A percentile compares a stretch with the other conserved stretches of the same genome.
Evolutionary conservation across 306 rosid species (phyloP).

Genomic region (Gastrolobium villosum): DNA sequence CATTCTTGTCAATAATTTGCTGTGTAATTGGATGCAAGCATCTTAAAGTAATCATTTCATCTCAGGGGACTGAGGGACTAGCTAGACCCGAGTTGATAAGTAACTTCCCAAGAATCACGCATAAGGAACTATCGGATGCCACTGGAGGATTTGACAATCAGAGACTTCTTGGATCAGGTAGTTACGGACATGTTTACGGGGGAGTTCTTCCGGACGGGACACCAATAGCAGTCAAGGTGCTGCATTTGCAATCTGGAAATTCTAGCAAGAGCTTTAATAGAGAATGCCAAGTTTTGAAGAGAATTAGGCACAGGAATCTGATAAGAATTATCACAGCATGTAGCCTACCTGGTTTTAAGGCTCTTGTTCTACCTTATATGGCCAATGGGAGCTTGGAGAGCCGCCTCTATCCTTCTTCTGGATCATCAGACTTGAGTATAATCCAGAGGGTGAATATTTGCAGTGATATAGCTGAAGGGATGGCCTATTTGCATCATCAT

Average conservation of each 20-base stretch:
- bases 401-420: slow-evolving; percentile 61
- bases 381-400: slow-evolving; percentile 79
- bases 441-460: slow-evolving; percentile 76
- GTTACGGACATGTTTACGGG: slow-evolving; percentile 70
- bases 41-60: slow-evolving; percentile 50
- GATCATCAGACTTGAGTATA: slow-evolving; percentile 67
- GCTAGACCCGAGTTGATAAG: slow-evolving; percentile 55
- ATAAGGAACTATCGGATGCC: slow-evolving; percentile 73
- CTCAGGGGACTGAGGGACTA: slow-evolving; percentile 43
- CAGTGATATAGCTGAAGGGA: slow-evolving; percentile 83
- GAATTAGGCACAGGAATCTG: slow-evolving; percentile 79
- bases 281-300: slow-evolving; percentile 78
- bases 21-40: slow-evolving; percentile 59
- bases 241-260: slow-evolving; percentile 69
- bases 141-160: slow-evolving; percentile 69
- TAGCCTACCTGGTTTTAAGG: slow-evolving; percentile 80
- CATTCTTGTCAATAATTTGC: slow-evolving; percentile 57
- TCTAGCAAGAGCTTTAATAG: slow-evolving; percentile 70
- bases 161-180: slow-evolving; percentile 67
- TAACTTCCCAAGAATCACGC: slow-evolving; percentile 73
- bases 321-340: slow-evolving; percentile 83
- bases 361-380: slow-evolving; percentile 80
- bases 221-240: slow-evolving; percentile 68
- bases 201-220: slow-evolving; percentile 72
- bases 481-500: slow-evolving; percentile 86